A percentile compares a stretch with the other conserved stretches of the same genome.
Evolutionary conservation across 1,284 basidiomycete species (phyloP).

Genomic region (Ganoderma lucidum): DNA sequence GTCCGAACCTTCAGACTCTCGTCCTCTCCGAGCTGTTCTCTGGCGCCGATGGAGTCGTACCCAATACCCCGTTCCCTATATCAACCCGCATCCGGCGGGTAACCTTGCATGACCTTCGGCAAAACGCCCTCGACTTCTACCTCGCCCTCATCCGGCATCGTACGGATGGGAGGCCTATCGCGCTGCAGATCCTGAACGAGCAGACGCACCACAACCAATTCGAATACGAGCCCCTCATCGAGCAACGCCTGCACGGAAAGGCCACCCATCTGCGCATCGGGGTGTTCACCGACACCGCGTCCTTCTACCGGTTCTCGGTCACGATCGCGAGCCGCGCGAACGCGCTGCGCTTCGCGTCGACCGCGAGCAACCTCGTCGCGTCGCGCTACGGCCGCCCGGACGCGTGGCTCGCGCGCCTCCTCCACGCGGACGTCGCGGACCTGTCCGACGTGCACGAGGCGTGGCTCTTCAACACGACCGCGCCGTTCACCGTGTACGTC

Average conservation of each 20-base stretch:
- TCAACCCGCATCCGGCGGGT: slow-evolving; percentile 6
- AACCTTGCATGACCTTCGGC: not conserved
- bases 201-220: not conserved
- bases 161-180: not conserved
- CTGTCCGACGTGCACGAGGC: slow-evolving; percentile 13
- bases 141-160: slow-evolving; percentile 1
- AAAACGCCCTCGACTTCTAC: slow-evolving; percentile 9
- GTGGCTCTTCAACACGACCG: slow-evolving; percentile 12
- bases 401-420: slow-evolving; percentile 11
- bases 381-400: slow-evolving; percentile 7
- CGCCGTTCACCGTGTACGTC: slow-evolving; percentile 1
- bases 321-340: slow-evolving; percentile 4
- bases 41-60: not conserved
- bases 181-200: slow-evolving; percentile 12
- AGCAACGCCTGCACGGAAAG: not conserved
- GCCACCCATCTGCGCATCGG: slow-evolving; percentile 6
- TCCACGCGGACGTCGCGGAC: not conserved
- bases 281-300: not conserved
- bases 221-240: slow-evolving; percentile 11
- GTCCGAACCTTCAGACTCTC: not conserved
- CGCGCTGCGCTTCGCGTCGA: slow-evolving; percentile 18
- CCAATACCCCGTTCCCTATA: not conserved
- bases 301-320: slow-evolving; percentile 5
- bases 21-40: not conserved
- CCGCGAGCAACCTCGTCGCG: slow-evolving; percentile 6